phyloP scores from a whole-genome alignment of 2,329 filamentous ascomycete genomes.

The Penicillium sp. region DNA sequence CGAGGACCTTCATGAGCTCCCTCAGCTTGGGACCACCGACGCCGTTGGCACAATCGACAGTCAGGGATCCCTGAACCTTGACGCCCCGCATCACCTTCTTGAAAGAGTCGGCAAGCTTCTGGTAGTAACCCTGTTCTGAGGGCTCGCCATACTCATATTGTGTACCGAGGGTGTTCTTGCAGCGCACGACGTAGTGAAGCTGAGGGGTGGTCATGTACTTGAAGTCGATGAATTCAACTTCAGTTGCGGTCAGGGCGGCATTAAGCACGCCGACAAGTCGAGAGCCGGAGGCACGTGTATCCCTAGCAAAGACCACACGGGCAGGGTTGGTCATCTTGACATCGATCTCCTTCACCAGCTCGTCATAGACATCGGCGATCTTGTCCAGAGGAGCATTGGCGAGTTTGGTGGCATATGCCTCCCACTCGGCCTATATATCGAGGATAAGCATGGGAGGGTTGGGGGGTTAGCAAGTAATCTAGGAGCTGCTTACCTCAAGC shows the following conservation, averaged over 20 bases:
- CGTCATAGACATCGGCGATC: conserved; percentile 75
- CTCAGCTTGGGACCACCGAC: conserved; percentile 89
- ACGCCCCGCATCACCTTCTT: conserved; percentile 78
- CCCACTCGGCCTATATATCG: conserved; percentile 72
- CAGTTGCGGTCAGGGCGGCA: conserved; percentile 76
- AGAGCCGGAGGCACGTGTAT: conserved; percentile 90
- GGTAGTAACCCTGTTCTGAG: conserved; percentile 91
- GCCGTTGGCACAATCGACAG: conserved; percentile 94
- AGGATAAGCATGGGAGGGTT: conserved; percentile 23
- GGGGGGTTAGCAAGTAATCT: not conserved
- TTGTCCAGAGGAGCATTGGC: conserved; percentile 82
- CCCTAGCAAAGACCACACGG: conserved; percentile 85
- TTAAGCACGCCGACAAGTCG: conserved; percentile 78
- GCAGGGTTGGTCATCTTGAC: conserved; percentile 72
- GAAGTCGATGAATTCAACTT: conserved; percentile 77
- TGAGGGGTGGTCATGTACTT: conserved; percentile 96
- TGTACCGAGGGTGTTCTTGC: conserved; percentile 88
- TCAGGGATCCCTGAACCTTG: conserved; percentile 73
- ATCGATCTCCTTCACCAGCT: conserved; percentile 74
- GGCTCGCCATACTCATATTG: conserved; percentile 85
- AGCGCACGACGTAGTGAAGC: conserved; percentile 93
- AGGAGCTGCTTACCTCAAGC: conserved; percentile 69
- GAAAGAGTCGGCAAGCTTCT: conserved; percentile 87
- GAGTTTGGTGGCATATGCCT: conserved; percentile 81
- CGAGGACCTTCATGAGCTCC: conserved; percentile 82